A percentile compares a stretch with the other conserved stretches of the same genome.
phyloP scores from a whole-genome alignment of 345 rosid genomes.

The Dipteronia dyeriana region DNA sequence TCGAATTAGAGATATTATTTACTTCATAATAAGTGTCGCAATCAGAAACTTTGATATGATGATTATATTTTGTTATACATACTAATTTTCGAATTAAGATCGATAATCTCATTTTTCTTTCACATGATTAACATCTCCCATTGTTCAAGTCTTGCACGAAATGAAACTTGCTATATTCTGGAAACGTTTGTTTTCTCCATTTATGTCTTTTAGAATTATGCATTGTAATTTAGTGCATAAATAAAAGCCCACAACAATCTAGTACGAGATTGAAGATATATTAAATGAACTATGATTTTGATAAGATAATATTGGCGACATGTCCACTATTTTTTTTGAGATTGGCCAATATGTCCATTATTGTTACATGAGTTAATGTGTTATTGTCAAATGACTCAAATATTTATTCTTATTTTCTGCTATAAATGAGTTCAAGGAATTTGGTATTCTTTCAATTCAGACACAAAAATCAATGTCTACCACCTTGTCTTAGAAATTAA shows the following conservation, averaged over 20 bases:
- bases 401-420: neutral
- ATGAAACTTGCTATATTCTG: slow-evolving; percentile 2
- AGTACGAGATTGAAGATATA: neutral
- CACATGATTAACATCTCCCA: slow-evolving; percentile 9
- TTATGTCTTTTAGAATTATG: neutral
- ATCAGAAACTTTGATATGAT: too few species aligned
- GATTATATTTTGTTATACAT: too few species aligned
- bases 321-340: neutral
- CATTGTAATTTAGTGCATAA: neutral
- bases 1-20: too few species aligned
- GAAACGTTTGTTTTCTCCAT: neutral
- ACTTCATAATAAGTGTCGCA: too few species aligned
- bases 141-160: slow-evolving; percentile 17
- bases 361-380: slow-evolving; percentile 3
- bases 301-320: neutral
- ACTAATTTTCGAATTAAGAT: too few species aligned
- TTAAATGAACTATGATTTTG: neutral
- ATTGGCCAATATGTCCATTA: neutral
- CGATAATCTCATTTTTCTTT: neutral
- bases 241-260: neutral
- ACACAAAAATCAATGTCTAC: neutral
- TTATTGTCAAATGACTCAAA: neutral
- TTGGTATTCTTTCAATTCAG: neutral
- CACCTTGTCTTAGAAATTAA: neutral
- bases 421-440: neutral